phyloP scores from a whole-genome alignment of 2,329 filamentous ascomycete species.

The Ophioceras dolichostomum region DNA sequence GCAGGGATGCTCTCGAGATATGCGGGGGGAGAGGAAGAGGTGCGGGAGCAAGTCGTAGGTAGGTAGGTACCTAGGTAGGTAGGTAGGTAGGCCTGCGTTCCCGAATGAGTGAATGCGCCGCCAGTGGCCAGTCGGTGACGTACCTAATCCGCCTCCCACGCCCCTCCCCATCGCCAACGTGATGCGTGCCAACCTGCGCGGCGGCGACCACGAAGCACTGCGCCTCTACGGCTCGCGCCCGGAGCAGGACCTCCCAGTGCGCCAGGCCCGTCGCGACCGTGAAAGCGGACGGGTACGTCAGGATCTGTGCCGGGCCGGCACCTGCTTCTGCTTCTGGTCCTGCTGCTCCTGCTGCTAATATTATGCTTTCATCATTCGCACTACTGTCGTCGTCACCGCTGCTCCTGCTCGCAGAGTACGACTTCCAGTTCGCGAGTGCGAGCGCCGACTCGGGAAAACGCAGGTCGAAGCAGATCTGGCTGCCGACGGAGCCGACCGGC shows the following conservation, averaged over 20 bases:
- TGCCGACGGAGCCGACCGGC: slow-evolving; percentile 60
- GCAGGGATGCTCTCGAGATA: too few species aligned
- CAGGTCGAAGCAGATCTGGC: slow-evolving; percentile 83
- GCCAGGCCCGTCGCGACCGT: slow-evolving; percentile 73
- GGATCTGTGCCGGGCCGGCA: slow-evolving; percentile 47
- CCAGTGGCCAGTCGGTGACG: too few species aligned
- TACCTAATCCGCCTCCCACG: slow-evolving; percentile 23
- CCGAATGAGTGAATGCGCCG: too few species aligned
- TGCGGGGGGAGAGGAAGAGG: too few species aligned
- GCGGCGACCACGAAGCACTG: slow-evolving; percentile 81
- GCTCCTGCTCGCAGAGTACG: slow-evolving; percentile 18
- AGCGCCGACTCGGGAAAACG: slow-evolving; percentile 69
- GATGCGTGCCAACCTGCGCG: slow-evolving; percentile 64
- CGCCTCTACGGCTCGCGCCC: slow-evolving; percentile 76
- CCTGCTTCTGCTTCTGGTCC: too few species aligned
- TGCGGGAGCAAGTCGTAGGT: too few species aligned
- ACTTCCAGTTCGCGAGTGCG: slow-evolving; percentile 39
- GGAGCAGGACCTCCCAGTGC: slow-evolving; percentile 74
- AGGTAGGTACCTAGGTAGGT: too few species aligned
- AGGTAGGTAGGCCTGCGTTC: too few species aligned
- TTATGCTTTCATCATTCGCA: too few species aligned
- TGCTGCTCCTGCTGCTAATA: too few species aligned
- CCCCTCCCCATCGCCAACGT: slow-evolving; percentile 18
- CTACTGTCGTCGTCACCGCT: too few species aligned
- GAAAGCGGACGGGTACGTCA: slow-evolving; percentile 85